Conservation (phyloP, 768 basidiomycete genomes). For the Collybiopsis confluens region DNA sequence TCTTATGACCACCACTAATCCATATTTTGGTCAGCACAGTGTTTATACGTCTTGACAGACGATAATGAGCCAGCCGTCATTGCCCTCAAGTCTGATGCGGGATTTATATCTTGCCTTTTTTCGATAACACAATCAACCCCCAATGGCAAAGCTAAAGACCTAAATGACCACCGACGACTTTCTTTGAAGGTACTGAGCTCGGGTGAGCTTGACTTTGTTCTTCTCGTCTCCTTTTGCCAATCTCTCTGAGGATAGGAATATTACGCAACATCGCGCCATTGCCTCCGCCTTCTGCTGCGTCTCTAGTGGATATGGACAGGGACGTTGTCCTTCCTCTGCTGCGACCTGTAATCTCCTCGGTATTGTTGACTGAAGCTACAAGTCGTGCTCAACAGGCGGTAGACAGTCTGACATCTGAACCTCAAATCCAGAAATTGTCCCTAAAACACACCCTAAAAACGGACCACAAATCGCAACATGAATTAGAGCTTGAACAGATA, state of each 20-base stretch:
- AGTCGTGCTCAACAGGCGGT: constrained; percentile 49
- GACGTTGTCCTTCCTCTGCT: constrained; percentile 71
- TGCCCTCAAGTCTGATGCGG: constrained; percentile 57
- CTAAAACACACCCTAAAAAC: constrained; percentile 65
- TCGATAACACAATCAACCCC: constrained; percentile 46
- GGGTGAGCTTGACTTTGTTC: constrained; percentile 37
- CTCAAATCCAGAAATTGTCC: constrained; percentile 51
- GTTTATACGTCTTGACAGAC: constrained; percentile 88
- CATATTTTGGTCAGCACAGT: constrained; percentile 58
- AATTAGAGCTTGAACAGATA: constrained; percentile 67
- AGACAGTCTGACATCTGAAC: constrained; percentile 42
- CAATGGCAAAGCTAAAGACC: constrained; percentile 38
- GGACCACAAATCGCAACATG: constrained; percentile 69
- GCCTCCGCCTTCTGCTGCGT: constrained; percentile 59
- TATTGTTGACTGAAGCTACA: constrained; percentile 49
- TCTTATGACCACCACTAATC: not conserved
- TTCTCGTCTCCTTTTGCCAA: not conserved
- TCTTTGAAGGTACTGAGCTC: constrained; percentile 65
- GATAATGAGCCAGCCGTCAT: constrained; percentile 76
- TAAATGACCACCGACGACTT: constrained; percentile 41
- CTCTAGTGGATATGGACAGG: constrained; percentile 64
- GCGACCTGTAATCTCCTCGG: constrained; percentile 57
- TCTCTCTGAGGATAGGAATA: constrained; percentile 46
- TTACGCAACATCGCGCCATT: constrained; percentile 74
- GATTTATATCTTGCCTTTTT: constrained; percentile 62